Base-by-base conservation (phyloP, 192 early-diverging fungal species). In the Coemansia sp. region DNA sequence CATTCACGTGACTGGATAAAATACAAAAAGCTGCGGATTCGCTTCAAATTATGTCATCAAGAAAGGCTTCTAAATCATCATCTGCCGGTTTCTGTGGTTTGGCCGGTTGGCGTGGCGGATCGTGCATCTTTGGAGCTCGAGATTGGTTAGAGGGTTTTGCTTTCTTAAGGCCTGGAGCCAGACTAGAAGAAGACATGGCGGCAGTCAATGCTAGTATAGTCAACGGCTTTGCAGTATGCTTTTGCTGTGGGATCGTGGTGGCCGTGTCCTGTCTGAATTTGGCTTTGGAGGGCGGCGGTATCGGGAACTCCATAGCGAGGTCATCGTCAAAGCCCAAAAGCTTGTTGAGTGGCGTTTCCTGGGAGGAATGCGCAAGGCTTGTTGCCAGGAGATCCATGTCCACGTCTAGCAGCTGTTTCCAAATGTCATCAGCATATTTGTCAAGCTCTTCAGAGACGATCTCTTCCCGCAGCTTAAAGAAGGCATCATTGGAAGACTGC, bases 1-100 rank as follows among this genome's bases (percentile, higher is more conserved):
- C 5, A 36, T 36, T 36, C n/a, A n/a, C n/a, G n/a, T n/a, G n/a
- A n/a, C n/a, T n/a, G n/a, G n/a, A 36, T 36, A 36, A 36, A 6
- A 36, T 11, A 4, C 5, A 11, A 55, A 30, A 33, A 29, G 19
- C 17, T 54, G 6, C 41, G 10, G 15, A 38, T 33, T 50, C 61
- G 15, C 25, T 33, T 50, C 61, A 79, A 23, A 79, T 41, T 13
- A 79, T 34, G 25, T 79, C 63, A 28, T 74, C 77, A 25, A 79
- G 48, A 23, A 79, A 64, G 11, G 71, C 71, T 19, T 79, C 77
- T 25, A 79, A 61, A 9, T 74, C 77, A 9, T 74, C 77, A 25
- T 74, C 71, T 2, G 47, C 64, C 4, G 72, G 58, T 36, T 50
- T 57, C 11, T 47, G 5, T 2, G 50, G 14, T 14, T 33, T 54